Evolutionary conservation across 306 rosid species (phyloP).

Genomic region (Trifolium subterraneum): DNA sequence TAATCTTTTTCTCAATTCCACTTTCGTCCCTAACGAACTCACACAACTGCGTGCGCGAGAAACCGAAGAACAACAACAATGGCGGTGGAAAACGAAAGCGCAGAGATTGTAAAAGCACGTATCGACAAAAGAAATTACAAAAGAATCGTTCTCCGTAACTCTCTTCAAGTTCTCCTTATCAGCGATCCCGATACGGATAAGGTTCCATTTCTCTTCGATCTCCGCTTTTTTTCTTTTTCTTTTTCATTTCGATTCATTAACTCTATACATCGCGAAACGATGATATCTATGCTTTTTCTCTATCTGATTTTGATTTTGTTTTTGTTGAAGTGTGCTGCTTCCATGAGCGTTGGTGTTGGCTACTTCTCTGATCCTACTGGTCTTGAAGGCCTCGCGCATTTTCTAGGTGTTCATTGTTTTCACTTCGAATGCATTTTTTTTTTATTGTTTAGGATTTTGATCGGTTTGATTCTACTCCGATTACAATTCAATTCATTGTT

Average conservation of each 20-base stretch:
- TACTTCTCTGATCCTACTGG: constrained; percentile 85
- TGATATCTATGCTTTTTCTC: background rate
- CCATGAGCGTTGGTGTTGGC: constrained; percentile 90
- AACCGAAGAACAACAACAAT: background rate
- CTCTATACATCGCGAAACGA: background rate
- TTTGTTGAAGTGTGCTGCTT: constrained; percentile 81
- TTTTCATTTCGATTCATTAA: constrained; percentile 12
- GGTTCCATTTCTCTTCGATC: constrained; percentile 46
- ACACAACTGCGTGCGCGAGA: background rate
- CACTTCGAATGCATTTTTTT: background rate
- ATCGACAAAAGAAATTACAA: constrained; percentile 78
- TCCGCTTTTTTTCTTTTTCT: background rate
- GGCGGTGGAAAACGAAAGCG: constrained; percentile 45
- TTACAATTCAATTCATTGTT: constrained; percentile 14
- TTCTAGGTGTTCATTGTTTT: constrained; percentile 61
- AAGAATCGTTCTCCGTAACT: constrained; percentile 73
- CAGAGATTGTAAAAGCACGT: constrained; percentile 69
- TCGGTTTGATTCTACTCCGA: background rate
- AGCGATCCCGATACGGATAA: constrained; percentile 91
- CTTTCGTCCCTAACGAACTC: background rate
- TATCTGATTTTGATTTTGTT: constrained; percentile 4
- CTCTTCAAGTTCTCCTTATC: constrained; percentile 78
- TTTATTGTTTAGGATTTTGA: background rate
- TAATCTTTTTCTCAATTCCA: background rate
- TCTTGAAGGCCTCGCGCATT: constrained; percentile 96